Evolutionary conservation across 306 rosid genomes (phyloP), one percentile per base, ranked within the genome.

Genomic region (Lathyrus oleraceus): DNA sequence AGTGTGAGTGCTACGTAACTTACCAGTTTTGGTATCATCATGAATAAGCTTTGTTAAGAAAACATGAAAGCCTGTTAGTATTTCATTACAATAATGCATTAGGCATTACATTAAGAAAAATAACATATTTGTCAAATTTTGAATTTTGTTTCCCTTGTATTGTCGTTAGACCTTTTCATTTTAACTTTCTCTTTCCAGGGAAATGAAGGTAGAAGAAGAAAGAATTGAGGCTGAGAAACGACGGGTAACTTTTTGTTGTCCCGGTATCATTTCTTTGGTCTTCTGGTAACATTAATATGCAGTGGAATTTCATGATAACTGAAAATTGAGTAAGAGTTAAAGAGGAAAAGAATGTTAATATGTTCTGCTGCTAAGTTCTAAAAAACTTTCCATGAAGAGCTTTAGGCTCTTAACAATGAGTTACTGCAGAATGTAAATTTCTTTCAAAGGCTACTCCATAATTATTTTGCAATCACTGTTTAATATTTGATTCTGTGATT

Each of bases 191-290:
- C 76, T 68, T 63, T 71, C 21, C 76, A 93, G 98, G 89, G 97
- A 90, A 84, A 87, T 93, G 94, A 87, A 71, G 87, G 32, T 87
- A 66, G 96, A 90, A 73, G 97, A 91, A 10, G 96, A 89, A 81
- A 91, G 99, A 86, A 94, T 94, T 63, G 99, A 94, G 71, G 95
- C 99, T 9, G 97, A 94, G 89, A 94, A 91, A 74, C 81, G 60
- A 57, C 76, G 95, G 95, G 99, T 94, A 90, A 78, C 51, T 76
- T 66, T 44, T 61, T 67, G 40, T 39, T 36, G 23, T 35, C 28
- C 5, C 67, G 11, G n/a, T 21, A 42, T 77, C 51, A 47, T 32
- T 60, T 17, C 48, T 10, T 61, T 27, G 16, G n/a, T 52, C 40
- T 43, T 69, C 35, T 73, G 45, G 27, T 60, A 42, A 38, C 47